Base-by-base conservation (phyloP, 2,329 filamentous ascomycete species). In the Fonsecaea nubica region DNA sequence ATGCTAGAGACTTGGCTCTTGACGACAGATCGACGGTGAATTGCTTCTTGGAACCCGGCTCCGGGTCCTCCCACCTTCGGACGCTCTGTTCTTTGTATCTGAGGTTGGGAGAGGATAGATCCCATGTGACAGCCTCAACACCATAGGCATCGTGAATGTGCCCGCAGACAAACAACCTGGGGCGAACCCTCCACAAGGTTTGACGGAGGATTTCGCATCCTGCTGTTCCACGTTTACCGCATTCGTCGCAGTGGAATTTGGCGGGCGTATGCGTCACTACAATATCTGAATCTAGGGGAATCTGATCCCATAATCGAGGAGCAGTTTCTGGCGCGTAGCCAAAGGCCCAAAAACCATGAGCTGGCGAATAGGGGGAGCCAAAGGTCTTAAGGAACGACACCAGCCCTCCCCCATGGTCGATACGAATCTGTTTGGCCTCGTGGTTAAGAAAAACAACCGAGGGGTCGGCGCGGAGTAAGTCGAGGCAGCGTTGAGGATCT, bases 81-180 rank as follows among this genome's bases (percentile, higher is more conserved):
- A 75, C 72, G 32, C 67, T 69, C 54, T 75, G 74, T 68, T 79
- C 76, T 68, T 75, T 75, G 61, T 71, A 74, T 53, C 68, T 69
- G 38, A 74, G 65, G 60, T 75, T 67, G 12, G 72, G 65, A 50
- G 63, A 48, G 45, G 67, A 64, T 50, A 71, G 40, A 63, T 73
- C 76, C 85, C 86, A 88, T 52, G 74, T 75, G 33, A 87, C 77
- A 35, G 82, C 77, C 72, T 84, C 79, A 57, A 81, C 85, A 35
- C 86, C 86, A 73, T 86, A 77, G 50, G 80, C 82, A 72, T 84
- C 82, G 76, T 88, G 86, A 42, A 86, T 83, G 77, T 88, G 86
- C n/a, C 86, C 86, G 73, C 83, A 88, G 62, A 88, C 76, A 68
- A 80, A 80, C 66, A 88, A 74, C 69, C 77, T 74, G 32, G 86